phyloP scores from a whole-genome alignment of 352 stramenopile species.

The Pythium coloratum region DNA sequence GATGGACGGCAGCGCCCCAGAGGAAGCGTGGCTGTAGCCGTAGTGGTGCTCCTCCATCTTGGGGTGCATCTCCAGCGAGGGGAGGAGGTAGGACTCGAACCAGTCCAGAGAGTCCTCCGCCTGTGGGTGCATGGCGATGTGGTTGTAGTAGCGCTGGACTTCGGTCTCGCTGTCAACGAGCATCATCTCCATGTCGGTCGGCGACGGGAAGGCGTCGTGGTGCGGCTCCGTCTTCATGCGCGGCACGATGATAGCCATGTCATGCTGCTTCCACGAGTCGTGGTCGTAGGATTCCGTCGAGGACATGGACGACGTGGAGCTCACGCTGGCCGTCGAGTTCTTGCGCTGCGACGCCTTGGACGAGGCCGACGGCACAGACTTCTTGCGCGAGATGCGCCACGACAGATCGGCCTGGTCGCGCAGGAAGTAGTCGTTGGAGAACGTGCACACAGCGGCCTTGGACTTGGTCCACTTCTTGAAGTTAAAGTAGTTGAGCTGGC shows the following conservation, averaged over 20 bases:
- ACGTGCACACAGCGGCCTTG: constrained; percentile 72
- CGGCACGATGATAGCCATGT: constrained; percentile 34
- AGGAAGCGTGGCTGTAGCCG: constrained; percentile 5
- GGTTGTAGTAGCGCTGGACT: constrained; percentile 21
- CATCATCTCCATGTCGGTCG: constrained; percentile 47
- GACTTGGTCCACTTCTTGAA: constrained; percentile 81
- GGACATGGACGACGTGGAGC: background rate
- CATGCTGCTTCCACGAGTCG: constrained; percentile 17
- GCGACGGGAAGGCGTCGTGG: constrained; percentile 31
- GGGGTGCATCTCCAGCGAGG: constrained; percentile 34
- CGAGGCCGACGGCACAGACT: constrained; percentile 32
- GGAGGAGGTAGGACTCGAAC: constrained; percentile 56
- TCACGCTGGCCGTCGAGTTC: background rate
- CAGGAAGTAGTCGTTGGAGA: constrained; percentile 70
- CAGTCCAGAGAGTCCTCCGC: constrained; percentile 58
- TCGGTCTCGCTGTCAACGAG: constrained; percentile 33
- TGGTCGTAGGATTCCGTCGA: constrained; percentile 12
- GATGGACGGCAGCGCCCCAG: constrained; percentile 8
- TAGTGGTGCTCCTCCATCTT: constrained; percentile 24
- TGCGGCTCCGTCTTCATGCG: constrained; percentile 25
- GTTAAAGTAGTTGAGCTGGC: constrained; percentile 86
- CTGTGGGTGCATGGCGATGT: constrained; percentile 5
- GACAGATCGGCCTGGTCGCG: constrained; percentile 55
- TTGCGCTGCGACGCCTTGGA: constrained; percentile 16
- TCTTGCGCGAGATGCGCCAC: constrained; percentile 72